Percentiles rank a stretch among this genome's conserved stretches.
Evolutionary conservation across 148 eudicot genomes (phyloP).

Genomic region (Drosera capensis): DNA sequence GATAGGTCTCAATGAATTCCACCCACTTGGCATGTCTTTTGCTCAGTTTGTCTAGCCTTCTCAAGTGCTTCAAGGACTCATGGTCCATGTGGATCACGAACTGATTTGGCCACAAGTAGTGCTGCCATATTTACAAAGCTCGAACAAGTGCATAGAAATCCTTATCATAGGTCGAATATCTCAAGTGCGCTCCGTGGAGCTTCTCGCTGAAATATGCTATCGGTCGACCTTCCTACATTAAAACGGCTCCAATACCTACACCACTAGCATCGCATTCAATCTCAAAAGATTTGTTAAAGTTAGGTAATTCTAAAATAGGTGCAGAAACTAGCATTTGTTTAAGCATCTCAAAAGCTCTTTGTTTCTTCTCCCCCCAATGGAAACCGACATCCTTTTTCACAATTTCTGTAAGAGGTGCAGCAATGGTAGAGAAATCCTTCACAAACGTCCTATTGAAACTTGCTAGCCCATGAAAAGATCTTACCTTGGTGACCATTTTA

Average conservation of each 20-base stretch:
- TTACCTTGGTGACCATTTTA: neutral
- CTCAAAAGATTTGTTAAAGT: neutral
- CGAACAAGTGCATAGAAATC: constrained; percentile 5
- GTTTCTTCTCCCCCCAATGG: neutral
- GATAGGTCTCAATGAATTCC: neutral
- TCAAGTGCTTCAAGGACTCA: neutral
- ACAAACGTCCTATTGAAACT: neutral
- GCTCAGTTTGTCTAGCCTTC: neutral
- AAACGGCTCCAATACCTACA: neutral
- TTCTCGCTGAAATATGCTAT: constrained; percentile 5
- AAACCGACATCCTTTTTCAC: neutral
- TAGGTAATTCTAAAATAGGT: neutral
- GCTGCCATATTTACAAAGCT: neutral
- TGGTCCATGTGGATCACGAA: constrained; percentile 1
- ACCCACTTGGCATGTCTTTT: neutral
- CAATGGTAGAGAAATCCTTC: neutral
- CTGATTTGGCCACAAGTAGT: neutral
- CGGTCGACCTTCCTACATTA: neutral
- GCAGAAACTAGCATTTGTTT: neutral
- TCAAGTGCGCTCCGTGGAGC: neutral
- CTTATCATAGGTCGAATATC: constrained; percentile 4
- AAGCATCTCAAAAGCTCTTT: neutral
- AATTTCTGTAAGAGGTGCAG: neutral
- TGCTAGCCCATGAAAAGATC: neutral
- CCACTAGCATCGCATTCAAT: constrained; percentile 4